phyloP scores from a whole-genome alignment of 2,329 filamentous ascomycete genomes.

The Fusarium armeniacum region DNA sequence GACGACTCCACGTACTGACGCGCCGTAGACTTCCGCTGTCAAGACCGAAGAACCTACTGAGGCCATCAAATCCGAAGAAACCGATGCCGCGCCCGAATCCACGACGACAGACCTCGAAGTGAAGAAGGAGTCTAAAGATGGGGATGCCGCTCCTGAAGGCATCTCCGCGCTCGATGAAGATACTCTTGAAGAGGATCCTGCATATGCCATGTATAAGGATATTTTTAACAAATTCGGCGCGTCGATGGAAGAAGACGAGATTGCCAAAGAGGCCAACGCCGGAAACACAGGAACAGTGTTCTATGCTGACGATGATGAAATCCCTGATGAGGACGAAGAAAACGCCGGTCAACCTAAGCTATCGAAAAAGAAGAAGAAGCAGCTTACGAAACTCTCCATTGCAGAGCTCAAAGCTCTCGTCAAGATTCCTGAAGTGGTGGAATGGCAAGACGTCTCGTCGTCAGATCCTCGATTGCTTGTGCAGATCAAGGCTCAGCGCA shows the following conservation, averaged over 20 bases:
- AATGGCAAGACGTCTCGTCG: slow-evolving; percentile 96
- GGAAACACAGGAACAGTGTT: slow-evolving; percentile 88
- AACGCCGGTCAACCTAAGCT: slow-evolving; percentile 75
- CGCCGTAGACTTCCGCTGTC: slow-evolving; percentile 37
- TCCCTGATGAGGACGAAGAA: slow-evolving; percentile 86
- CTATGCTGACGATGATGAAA: slow-evolving; percentile 86
- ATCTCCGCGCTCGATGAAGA: slow-evolving; percentile 71
- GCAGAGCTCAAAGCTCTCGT: slow-evolving; percentile 96
- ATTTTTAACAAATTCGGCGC: slow-evolving; percentile 86
- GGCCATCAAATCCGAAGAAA: slow-evolving; percentile 46
- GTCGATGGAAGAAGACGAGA: slow-evolving; percentile 71
- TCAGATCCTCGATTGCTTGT: slow-evolving; percentile 90
- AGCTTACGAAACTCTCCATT: slow-evolving; percentile 90
- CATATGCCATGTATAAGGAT: slow-evolving; percentile 86
- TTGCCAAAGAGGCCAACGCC: slow-evolving; percentile 73
- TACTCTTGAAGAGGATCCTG: slow-evolving; percentile 75
- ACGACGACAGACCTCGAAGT: slow-evolving; percentile 59
- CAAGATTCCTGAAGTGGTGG: slow-evolving; percentile 90
- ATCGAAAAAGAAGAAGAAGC: slow-evolving; percentile 95
- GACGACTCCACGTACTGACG: slow-evolving; percentile 31
- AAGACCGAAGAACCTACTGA: slow-evolving; percentile 39
- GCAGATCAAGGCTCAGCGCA: slow-evolving; percentile 94
- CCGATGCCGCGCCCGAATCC: slow-evolving; percentile 54
- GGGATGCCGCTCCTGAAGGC: slow-evolving; percentile 58
- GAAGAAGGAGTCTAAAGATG: slow-evolving; percentile 55